phyloP scores from a whole-genome alignment of 371 early-diverging fungal species.

The Amoeboradix gromovi region DNA sequence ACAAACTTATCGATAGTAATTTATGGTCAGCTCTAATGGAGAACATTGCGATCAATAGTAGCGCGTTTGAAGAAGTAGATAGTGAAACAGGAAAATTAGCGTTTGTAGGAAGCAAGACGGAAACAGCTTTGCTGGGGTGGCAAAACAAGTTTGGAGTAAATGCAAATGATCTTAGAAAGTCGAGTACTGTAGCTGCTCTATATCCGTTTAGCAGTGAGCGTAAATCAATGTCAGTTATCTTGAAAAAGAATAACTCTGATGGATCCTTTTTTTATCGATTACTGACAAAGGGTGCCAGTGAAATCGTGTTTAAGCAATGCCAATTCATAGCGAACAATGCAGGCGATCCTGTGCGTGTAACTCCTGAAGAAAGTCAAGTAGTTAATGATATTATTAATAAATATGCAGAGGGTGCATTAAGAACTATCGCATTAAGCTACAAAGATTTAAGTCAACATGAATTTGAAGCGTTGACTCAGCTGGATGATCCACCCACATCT shows the following conservation, averaged over 20 bases:
- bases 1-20: slow-evolving; percentile 3
- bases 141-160: slow-evolving; percentile 22
- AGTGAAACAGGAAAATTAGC: slow-evolving; percentile 21
- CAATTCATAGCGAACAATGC: slow-evolving; percentile 1
- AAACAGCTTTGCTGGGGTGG: slow-evolving; percentile 41
- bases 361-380: slow-evolving; percentile 4
- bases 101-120: slow-evolving; percentile 54
- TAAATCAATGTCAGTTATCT: slow-evolving; percentile 58
- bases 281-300: slow-evolving; percentile 57
- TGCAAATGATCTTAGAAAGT: slow-evolving; percentile 15
- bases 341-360: slow-evolving; percentile 1
- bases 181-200: slow-evolving; percentile 17
- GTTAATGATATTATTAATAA: slow-evolving; percentile 16
- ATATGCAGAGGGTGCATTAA: slow-evolving; percentile 30
- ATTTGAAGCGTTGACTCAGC: slow-evolving; percentile 2
- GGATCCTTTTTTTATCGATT: slow-evolving; percentile 19
- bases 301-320: slow-evolving; percentile 30
- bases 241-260: slow-evolving; percentile 14
- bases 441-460: slow-evolving; percentile 22
- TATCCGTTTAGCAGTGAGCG: slow-evolving; percentile 50
- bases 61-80: slow-evolving; percentile 46
- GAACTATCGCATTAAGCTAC: slow-evolving; percentile 35
- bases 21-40: slow-evolving; percentile 16
- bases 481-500: not conserved
- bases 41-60: slow-evolving; percentile 49